phyloP scores from a whole-genome alignment of 805 yeast species.

The Saccharomycopsis sp. region DNA sequence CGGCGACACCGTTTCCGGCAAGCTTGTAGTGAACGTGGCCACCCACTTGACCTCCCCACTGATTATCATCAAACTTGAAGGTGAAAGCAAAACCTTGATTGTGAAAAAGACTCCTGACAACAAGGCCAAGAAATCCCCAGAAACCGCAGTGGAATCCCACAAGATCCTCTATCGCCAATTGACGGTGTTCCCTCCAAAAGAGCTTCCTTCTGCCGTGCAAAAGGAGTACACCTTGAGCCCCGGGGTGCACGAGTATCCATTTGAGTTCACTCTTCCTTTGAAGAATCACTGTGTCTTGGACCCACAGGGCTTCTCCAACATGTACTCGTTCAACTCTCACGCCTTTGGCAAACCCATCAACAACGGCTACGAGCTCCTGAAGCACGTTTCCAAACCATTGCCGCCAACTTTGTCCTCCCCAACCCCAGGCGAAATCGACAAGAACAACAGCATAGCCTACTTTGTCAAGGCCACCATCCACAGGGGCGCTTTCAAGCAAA shows the following conservation, averaged over 20 bases:
- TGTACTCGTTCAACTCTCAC: background rate
- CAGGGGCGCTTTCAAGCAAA: conserved; percentile 9
- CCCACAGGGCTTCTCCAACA: background rate
- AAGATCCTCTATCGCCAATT: conserved; percentile 3
- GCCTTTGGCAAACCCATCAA: conserved; percentile 1
- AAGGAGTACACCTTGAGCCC: conserved; percentile 10
- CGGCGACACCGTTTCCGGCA: conserved; percentile 12
- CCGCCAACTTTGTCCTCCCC: conserved; percentile 13
- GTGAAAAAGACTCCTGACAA: no score
- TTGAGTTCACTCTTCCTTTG: conserved; percentile 15
- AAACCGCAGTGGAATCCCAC: conserved; percentile 4
- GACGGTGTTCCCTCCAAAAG: conserved; percentile 15
- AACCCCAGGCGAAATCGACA: background rate
- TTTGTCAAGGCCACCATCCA: conserved; percentile 17
- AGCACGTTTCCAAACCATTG: conserved; percentile 12
- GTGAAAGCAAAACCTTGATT: conserved; percentile 9
- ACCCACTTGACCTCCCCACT: conserved; percentile 3
- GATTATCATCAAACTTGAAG: conserved; percentile 15
- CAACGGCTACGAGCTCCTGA: conserved; percentile 3
- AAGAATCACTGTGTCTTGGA: conserved; percentile 18
- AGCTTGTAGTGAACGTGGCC: conserved; percentile 7
- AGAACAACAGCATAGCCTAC: conserved; percentile 5
- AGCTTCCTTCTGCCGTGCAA: background rate
- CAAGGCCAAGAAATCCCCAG: background rate
- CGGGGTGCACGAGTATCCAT: conserved; percentile 15